These are phyloP conservation scores for Psilocybe subaeruginosa DNA, from an alignment of 768 basidiomycete genomes.

Conservation along the genomic window DNA sequence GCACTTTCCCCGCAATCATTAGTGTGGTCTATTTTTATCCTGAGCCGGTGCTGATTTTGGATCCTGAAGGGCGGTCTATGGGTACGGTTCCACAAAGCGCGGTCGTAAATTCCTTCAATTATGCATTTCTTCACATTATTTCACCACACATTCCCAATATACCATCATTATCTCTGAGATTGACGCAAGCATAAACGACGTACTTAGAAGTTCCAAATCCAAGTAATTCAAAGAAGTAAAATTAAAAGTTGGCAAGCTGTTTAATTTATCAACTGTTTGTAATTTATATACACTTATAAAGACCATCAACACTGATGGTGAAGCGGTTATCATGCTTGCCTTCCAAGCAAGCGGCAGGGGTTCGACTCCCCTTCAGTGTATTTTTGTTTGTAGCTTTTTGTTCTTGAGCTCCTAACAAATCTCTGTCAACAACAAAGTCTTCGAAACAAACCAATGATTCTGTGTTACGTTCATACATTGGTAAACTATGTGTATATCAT, in stretches of 20 bases:
- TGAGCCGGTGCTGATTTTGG: neutral
- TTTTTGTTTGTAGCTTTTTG: neutral
- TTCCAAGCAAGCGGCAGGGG: conserved; percentile 83
- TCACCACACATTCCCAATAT: neutral
- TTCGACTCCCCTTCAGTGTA: conserved; percentile 78
- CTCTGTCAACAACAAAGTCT: no score
- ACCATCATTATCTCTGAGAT: neutral
- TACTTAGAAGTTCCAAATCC: no score
- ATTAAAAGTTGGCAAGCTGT: no score
- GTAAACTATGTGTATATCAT: no score
- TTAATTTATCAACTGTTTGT: no score
- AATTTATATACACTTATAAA: no score
- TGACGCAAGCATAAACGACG: neutral
- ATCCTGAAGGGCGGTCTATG: conserved; percentile 56
- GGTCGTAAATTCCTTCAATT: neutral
- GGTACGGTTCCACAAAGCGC: conserved; percentile 48
- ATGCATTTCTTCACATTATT: neutral
- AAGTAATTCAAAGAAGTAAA: no score
- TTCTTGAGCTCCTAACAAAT: no score
- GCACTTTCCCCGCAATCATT: conserved; percentile 1
- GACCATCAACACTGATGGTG: conserved; percentile 58
- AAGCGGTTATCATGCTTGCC: conserved; percentile 94
- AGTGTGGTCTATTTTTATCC: neutral
- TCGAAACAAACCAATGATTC: no score
- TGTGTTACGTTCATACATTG: no score